Evolutionary conservation across 176 grass and related monocot species (phyloP).

Genomic region (Oryza meridionalis): DNA sequence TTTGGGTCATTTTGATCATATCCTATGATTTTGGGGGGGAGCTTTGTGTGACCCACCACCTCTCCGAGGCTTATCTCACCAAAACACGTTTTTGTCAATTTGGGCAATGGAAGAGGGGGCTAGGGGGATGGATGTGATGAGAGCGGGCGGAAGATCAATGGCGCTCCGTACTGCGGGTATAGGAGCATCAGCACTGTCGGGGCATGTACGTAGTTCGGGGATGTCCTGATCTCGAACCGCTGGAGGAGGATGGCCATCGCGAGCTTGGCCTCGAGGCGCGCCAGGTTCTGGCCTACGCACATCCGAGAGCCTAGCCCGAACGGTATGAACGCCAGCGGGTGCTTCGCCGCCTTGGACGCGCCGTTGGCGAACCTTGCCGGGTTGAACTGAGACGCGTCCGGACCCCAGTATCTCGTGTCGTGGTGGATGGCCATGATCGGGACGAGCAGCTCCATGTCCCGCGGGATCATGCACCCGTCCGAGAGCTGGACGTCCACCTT

Average conservation of each 20-base stretch:
- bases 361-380: conserved; percentile 56
- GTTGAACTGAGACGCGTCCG: conserved; percentile 61
- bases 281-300: conserved; percentile 85
- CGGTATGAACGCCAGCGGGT: conserved; percentile 63
- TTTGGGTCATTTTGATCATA: conserved; percentile 15
- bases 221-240: conserved; percentile 47
- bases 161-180: conserved; percentile 74
- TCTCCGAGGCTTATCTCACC: not conserved
- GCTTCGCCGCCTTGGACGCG: conserved; percentile 48
- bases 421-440: conserved; percentile 92
- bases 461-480: conserved; percentile 53
- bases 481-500: conserved; percentile 64
- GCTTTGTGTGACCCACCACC: too few relatives aligned
- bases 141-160: conserved; percentile 56
- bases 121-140: not conserved
- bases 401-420: conserved; percentile 58
- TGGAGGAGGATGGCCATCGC: conserved; percentile 62
- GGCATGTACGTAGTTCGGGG: conserved; percentile 65
- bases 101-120: not conserved
- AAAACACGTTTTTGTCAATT: not conserved
- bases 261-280: conserved; percentile 70
- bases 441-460: conserved; percentile 70
- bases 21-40: conserved; percentile 8
- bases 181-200: conserved; percentile 85
- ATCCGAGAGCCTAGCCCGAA: conserved; percentile 75